phyloP scores from a whole-genome alignment of 305 asterid genomes.

The Fraxinus xanthoxyloides region DNA sequence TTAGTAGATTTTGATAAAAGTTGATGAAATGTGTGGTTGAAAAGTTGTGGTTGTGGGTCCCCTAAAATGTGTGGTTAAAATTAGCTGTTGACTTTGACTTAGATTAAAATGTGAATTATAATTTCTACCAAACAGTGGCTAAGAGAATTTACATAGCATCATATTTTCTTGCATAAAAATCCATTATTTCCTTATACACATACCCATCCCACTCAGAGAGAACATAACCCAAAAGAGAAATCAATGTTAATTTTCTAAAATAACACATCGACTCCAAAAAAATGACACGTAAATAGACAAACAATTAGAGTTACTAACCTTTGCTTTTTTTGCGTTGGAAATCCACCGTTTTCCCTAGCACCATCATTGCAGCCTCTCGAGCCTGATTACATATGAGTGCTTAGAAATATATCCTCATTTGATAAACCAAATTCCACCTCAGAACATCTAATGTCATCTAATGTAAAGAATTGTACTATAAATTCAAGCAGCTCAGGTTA shows the following conservation, averaged over 20 bases:
- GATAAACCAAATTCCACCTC: slow-evolving; percentile 10
- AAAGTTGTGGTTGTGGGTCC: background rate
- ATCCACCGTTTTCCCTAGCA: slow-evolving; percentile 95
- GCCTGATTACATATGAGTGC: slow-evolving; percentile 51
- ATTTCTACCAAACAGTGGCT: background rate
- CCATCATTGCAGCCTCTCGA: slow-evolving; percentile 88
- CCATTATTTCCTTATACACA: background rate
- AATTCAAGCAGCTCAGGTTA: slow-evolving; percentile 7
- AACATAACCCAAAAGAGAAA: background rate
- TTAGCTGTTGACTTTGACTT: background rate
- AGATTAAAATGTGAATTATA: background rate
- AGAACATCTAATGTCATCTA: slow-evolving; percentile 19
- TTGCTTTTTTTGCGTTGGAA: slow-evolving; percentile 91
- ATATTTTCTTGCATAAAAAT: slow-evolving; percentile 1
- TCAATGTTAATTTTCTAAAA: background rate
- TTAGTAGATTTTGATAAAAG: background rate
- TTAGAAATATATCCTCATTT: background rate
- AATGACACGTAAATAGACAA: background rate
- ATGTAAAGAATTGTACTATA: background rate
- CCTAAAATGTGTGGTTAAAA: background rate
- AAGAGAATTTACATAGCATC: background rate
- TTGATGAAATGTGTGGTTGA: background rate
- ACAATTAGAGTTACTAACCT: slow-evolving; percentile 46
- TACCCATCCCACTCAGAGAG: background rate
- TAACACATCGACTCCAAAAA: background rate